phyloP scores from a whole-genome alignment of 441 rosid species.

The Flueggea neowawraea region DNA sequence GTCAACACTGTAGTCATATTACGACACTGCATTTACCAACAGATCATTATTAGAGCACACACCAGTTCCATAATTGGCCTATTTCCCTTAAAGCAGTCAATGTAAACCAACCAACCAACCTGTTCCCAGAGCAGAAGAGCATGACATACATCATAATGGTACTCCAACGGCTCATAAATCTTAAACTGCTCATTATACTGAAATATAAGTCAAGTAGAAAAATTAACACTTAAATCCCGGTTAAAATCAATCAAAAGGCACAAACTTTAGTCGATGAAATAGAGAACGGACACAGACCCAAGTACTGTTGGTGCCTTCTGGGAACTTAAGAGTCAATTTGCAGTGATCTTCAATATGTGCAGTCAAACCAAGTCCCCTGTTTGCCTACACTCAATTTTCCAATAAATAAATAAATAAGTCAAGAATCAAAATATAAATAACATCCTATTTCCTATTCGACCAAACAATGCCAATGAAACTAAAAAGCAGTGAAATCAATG shows the following conservation, averaged over 20 bases:
- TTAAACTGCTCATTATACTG: slow-evolving; percentile 94
- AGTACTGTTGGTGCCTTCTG: slow-evolving; percentile 93
- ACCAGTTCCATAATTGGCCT: too few relatives aligned
- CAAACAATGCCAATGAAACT: not conserved
- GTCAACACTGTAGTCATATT: slow-evolving; percentile 98
- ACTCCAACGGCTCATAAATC: slow-evolving; percentile 84
- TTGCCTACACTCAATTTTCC: slow-evolving; percentile 43
- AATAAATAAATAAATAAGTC: not conserved
- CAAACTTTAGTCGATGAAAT: too few relatives aligned
- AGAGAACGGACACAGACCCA: slow-evolving; percentile 50
- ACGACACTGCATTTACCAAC: slow-evolving; percentile 70
- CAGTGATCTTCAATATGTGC: slow-evolving; percentile 74
- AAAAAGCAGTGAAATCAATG: not conserved
- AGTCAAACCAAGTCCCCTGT: slow-evolving; percentile 88
- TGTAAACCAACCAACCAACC: slow-evolving; percentile 39
- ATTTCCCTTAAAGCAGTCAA: too few relatives aligned
- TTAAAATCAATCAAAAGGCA: too few relatives aligned
- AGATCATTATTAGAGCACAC: slow-evolving; percentile 21
- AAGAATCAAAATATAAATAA: not conserved
- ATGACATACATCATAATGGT: slow-evolving; percentile 81
- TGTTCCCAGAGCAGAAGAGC: slow-evolving; percentile 95
- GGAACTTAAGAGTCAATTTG: slow-evolving; percentile 81
- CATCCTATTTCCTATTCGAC: not conserved
- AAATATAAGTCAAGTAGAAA: slow-evolving; percentile 14
- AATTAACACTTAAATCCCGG: not conserved